A percentile compares a stretch with the other conserved stretches of the same genome.
Evolutionary conservation across 148 eudicot species (phyloP).

Genomic region (Linanthus parryae): DNA sequence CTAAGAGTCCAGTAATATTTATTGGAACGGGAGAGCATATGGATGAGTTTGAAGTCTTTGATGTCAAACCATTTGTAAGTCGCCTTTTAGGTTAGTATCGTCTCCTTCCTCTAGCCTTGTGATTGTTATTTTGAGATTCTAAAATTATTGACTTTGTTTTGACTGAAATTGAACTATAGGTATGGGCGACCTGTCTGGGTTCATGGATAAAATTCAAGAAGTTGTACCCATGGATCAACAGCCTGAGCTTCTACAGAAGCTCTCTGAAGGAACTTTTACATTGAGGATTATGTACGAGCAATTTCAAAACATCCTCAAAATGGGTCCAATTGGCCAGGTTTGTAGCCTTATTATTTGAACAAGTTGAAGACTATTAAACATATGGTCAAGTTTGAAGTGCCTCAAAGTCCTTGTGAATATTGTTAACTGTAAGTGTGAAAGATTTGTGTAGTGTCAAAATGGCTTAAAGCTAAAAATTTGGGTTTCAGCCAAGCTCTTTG

Average conservation of each 20-base stretch:
- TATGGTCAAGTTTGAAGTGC: background rate
- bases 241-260: slow-evolving; percentile 96
- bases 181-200: slow-evolving; percentile 98
- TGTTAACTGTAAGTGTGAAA: too few species aligned
- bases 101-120: background rate
- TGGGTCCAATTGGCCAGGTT: slow-evolving; percentile 99
- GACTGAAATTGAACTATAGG: slow-evolving; percentile 33
- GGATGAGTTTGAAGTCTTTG: slow-evolving; percentile 98
- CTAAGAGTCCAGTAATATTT: slow-evolving; percentile 96
- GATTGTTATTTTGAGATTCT: background rate
- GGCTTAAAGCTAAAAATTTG: too few species aligned
- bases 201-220: slow-evolving; percentile 96
- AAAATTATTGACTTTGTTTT: slow-evolving; percentile 6
- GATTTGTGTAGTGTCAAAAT: too few species aligned
- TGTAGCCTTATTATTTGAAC: slow-evolving; percentile 14
- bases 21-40: slow-evolving; percentile 99
- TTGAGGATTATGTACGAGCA: slow-evolving; percentile 97
- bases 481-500: too few species aligned
- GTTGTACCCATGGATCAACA: slow-evolving; percentile 99
- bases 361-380: background rate
- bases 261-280: slow-evolving; percentile 90
- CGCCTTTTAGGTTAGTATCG: slow-evolving; percentile 77
- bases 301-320: slow-evolving; percentile 86
- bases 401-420: background rate
- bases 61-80: slow-evolving; percentile 97